A percentile compares a stretch with the other conserved stretches of the same genome.
These are phyloP conservation scores for Cyathus striatus DNA, from an alignment of 768 basidiomycete species.

Conservation along the genomic window DNA sequence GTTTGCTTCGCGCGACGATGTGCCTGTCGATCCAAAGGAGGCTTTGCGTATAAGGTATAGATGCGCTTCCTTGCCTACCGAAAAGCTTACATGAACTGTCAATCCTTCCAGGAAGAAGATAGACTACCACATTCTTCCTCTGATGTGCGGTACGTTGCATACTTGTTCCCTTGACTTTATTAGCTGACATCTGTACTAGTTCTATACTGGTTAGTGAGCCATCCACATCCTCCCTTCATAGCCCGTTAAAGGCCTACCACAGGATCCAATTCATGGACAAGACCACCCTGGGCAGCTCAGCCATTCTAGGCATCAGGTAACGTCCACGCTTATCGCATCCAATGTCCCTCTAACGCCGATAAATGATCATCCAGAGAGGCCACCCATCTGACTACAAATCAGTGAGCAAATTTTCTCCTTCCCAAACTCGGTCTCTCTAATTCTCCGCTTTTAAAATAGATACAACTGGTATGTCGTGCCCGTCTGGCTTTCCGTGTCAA, in stretches of 20 bases:
- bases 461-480: slow-evolving; percentile 64
- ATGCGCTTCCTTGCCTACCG: slow-evolving; percentile 2
- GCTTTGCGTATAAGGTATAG: slow-evolving; percentile 46
- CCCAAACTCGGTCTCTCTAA: neutral
- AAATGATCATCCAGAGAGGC: slow-evolving; percentile 33
- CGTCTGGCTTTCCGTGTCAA: neutral
- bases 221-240: too few species aligned
- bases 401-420: slow-evolving; percentile 28
- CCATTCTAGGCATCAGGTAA: slow-evolving; percentile 68
- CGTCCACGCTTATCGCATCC: slow-evolving; percentile 13
- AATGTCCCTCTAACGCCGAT: neutral
- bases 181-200: slow-evolving; percentile 23
- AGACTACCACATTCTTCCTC: slow-evolving; percentile 59
- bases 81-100: neutral
- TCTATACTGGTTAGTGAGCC: slow-evolving; percentile 47
- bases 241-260: neutral
- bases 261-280: slow-evolving; percentile 83
- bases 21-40: slow-evolving; percentile 46
- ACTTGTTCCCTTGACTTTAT: neutral
- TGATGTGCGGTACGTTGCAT: slow-evolving; percentile 61
- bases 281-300: slow-evolving; percentile 60
- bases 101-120: slow-evolving; percentile 59
- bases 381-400: slow-evolving; percentile 58
- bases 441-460: slow-evolving; percentile 26
- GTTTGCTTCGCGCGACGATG: slow-evolving; percentile 39